phyloP scores from a whole-genome alignment of 495 filamentous ascomycete species.

The Neohortaea acidophila region DNA sequence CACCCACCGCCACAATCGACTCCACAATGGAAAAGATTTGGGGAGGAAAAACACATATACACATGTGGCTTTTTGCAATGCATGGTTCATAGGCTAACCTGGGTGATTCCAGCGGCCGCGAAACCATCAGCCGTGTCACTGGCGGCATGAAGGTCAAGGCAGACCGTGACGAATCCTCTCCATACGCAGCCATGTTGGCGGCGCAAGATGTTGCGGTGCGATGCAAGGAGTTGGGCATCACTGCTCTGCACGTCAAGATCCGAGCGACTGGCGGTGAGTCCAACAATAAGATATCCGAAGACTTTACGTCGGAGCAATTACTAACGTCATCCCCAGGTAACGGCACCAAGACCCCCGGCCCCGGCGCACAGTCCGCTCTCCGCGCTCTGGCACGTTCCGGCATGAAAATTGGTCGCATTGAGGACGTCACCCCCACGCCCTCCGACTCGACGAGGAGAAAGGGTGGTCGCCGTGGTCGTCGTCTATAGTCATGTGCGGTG shows the following conservation, averaged over 20 bases:
- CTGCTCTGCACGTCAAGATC: conserved; percentile 99
- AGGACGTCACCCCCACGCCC: conserved; percentile 97
- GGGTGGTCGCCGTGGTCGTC: conserved; percentile 99
- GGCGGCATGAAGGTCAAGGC: conserved; percentile 99
- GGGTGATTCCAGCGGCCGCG: conserved; percentile 78
- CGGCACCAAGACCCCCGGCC: conserved; percentile 98
- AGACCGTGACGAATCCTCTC: conserved; percentile 98
- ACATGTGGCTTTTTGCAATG: too few species aligned
- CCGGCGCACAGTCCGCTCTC: conserved; percentile 96
- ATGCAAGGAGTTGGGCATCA: conserved; percentile 99
- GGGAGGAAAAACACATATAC: neutral
- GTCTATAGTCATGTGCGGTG: conserved; percentile 89
- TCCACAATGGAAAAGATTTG: neutral
- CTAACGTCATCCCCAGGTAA: conserved; percentile 46
- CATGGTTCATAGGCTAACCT: conserved; percentile 42
- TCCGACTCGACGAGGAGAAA: conserved; percentile 98
- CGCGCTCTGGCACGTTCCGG: conserved; percentile 94
- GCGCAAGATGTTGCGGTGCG: conserved; percentile 67
- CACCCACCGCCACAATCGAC: too few species aligned
- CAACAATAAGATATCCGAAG: neutral
- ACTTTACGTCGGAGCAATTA: neutral
- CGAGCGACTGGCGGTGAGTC: conserved; percentile 87
- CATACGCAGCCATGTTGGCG: conserved; percentile 99
- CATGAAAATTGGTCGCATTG: conserved; percentile 98
- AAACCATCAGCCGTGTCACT: conserved; percentile 98